These are phyloP conservation scores for Liriodendron chinense DNA, from an alignment of 164 flowering plant genomes.

Conservation along the genomic window DNA sequence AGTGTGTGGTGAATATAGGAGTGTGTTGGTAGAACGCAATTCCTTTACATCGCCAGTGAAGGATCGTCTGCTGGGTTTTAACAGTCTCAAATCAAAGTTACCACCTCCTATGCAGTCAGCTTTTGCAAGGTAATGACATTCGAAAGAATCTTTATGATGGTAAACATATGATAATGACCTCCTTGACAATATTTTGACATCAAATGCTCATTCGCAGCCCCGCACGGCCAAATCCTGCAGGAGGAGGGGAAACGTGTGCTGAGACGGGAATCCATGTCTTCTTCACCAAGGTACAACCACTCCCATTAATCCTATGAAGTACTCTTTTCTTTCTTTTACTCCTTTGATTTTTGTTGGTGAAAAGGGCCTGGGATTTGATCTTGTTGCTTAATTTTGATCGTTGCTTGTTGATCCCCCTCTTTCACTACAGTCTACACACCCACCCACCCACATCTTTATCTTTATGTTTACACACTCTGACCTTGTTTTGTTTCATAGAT, in stretches of 20 bases:
- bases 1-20: constrained; percentile 61
- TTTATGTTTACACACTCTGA: neutral
- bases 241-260: constrained; percentile 98
- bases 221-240: constrained; percentile 78
- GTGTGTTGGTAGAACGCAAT: constrained; percentile 76
- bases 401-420: neutral
- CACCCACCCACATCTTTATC: too few species aligned
- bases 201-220: constrained; percentile 53
- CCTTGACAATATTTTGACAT: neutral
- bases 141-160: neutral
- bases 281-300: constrained; percentile 69
- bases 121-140: constrained; percentile 73
- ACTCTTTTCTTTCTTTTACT: neutral
- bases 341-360: neutral
- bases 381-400: too few species aligned
- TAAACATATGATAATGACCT: neutral
- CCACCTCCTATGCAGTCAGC: constrained; percentile 71
- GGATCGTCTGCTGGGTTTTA: constrained; percentile 59
- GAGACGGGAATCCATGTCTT: constrained; percentile 89
- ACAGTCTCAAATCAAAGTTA: constrained; percentile 62
- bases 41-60: constrained; percentile 91
- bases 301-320: neutral
- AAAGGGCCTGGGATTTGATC: neutral
- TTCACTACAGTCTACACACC: neutral
- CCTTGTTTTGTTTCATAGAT: constrained; percentile 39